Evolutionary conservation across 2,329 filamentous ascomycete genomes (phyloP), one percentile per base, ranked within the genome.

Genomic region (Colletotrichum lupini): DNA sequence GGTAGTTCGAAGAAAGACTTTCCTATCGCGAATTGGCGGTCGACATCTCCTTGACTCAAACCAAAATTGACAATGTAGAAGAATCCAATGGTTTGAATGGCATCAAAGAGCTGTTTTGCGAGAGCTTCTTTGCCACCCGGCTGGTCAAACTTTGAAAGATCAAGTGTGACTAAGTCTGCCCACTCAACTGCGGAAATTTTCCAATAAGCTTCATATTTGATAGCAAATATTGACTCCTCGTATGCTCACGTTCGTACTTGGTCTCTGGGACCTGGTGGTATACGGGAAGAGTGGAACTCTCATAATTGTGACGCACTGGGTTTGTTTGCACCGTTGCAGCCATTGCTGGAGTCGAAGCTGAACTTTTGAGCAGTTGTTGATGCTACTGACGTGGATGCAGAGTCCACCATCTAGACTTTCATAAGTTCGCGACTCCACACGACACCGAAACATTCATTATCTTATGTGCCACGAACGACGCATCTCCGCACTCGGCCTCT

Each of bases 21-120:
- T 1, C 87, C 90, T 2, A 92, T 85, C 14, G 90, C 42, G 0
- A 46, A 46, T 46, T 46, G 19, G 6, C 42, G 19, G 0, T 46
- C 42, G 1, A 92, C 85, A 77, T 90, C 83, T 59, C 91, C 89
- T 78, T 92, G 89, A 1, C 81, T 82, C n/a, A 92, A 83, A 37
- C 89, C 90, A 74, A 89, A 92, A 80, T 92, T 91, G 72, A 87
- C 88, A 24, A 92, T 87, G 74, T 92, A 91, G 81, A 92, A n/a
- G 82, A 92, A 90, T 0, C 90, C 82, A 53, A 86, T 83, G 46
- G 85, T 81, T 37, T 85, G 82, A 9, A 89, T 86, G 2, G 89
- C 89, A 65, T 90, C 86, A 24, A 87, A 84, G 1, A 92, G 83
- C 74, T 90, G 87, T 59, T 85, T 83, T 1, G 88, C 87, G 0